These are phyloP conservation scores for Prunus campanulata DNA, from an alignment of 306 rosid genomes.

Conservation along the genomic window DNA sequence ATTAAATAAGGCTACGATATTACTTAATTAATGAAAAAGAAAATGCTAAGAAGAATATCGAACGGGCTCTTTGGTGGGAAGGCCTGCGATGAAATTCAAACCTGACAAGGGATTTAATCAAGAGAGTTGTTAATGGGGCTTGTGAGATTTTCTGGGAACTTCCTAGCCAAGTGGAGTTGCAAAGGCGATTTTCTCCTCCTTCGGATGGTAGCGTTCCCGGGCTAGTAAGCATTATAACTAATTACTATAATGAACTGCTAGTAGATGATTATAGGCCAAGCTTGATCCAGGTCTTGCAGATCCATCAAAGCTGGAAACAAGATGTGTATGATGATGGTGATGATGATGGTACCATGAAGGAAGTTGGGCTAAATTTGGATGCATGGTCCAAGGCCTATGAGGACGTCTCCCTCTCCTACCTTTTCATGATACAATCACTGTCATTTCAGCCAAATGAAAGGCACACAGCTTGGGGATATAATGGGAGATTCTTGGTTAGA, in stretches of 20 bases:
- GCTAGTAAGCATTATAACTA: slow-evolving; percentile 63
- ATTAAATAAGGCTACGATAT: no score
- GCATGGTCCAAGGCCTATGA: slow-evolving; percentile 72
- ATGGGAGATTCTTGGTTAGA: slow-evolving; percentile 84
- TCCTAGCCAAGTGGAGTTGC: slow-evolving; percentile 72
- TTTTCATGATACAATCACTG: slow-evolving; percentile 92
- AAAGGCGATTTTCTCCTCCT: slow-evolving; percentile 67
- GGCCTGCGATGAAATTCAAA: slow-evolving; percentile 58
- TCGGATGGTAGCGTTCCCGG: slow-evolving; percentile 72
- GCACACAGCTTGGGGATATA: slow-evolving; percentile 60
- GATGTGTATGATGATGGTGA: slow-evolving; percentile 38
- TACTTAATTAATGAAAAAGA: no score
- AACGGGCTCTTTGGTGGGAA: slow-evolving; percentile 60
- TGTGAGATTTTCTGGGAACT: slow-evolving; percentile 73
- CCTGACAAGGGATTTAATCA: slow-evolving; percentile 65
- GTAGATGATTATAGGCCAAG: slow-evolving; percentile 52
- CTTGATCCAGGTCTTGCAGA: slow-evolving; percentile 53
- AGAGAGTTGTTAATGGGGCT: slow-evolving; percentile 56
- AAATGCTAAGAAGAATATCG: slow-evolving; percentile 5
- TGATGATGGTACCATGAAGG: slow-evolving; percentile 51
- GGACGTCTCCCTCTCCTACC: slow-evolving; percentile 58
- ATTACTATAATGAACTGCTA: slow-evolving; percentile 65
- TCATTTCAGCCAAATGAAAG: slow-evolving; percentile 62
- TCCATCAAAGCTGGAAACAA: slow-evolving; percentile 63
- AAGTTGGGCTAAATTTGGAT: slow-evolving; percentile 68